Conservation (phyloP, 192 early-diverging fungal genomes). For the Oehlia diaphana region DNA sequence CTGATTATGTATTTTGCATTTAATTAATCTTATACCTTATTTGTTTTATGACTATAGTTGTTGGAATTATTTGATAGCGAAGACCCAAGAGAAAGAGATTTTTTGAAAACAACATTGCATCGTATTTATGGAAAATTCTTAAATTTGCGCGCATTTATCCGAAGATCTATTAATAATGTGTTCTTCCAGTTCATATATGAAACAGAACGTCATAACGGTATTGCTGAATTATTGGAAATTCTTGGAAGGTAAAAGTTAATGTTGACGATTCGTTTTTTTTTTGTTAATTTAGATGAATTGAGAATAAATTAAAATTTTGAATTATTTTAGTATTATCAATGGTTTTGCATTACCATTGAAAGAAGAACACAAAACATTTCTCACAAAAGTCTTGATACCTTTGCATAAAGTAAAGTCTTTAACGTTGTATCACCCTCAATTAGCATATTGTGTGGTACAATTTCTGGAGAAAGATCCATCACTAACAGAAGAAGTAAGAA, state of each 20-base stretch:
- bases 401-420: conserved; percentile 96
- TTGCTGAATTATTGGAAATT: conserved; percentile 98
- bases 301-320: not conserved
- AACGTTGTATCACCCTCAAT: conserved; percentile 93
- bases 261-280: not conserved
- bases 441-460: conserved; percentile 98
- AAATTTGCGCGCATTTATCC: conserved; percentile 94
- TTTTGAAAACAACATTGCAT: conserved; percentile 97
- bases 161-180: conserved; percentile 96
- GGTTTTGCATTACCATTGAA: conserved; percentile 98
- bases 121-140: conserved; percentile 99
- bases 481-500: conserved; percentile 78
- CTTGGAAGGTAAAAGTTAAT: conserved; percentile 76
- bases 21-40: not conserved
- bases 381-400: conserved; percentile 90
- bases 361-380: conserved; percentile 97
- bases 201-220: conserved; percentile 94
- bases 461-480: conserved; percentile 97
- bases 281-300: not conserved
- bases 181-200: conserved; percentile 99
- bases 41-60: conserved; percentile 54
- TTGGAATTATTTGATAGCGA: conserved; percentile 99
- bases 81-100: conserved; percentile 98
- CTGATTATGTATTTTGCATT: too few relatives aligned
- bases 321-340: conserved; percentile 89